Evolutionary conservation across 345 rosid species (phyloP).

Genomic region (Sapria himalayana): DNA sequence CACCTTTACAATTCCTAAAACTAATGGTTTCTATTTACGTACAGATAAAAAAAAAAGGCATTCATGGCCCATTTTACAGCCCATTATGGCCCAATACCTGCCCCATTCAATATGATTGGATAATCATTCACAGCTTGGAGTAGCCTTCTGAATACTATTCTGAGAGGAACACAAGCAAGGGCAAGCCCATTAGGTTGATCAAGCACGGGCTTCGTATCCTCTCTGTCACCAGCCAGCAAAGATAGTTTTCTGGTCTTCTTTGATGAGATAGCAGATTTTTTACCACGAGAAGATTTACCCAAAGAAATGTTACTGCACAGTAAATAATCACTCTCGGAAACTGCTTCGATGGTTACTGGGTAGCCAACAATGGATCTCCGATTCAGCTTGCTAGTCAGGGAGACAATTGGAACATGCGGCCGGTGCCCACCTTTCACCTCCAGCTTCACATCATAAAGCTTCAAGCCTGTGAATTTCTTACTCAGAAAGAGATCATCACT

Average conservation of each 20-base stretch:
- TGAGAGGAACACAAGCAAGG: constrained; percentile 66
- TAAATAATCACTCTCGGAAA: no score
- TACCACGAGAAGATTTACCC: constrained; percentile 6
- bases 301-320: no score
- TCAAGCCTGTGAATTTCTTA: constrained; percentile 27
- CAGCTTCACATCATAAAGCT: constrained; percentile 45
- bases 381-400: constrained; percentile 64
- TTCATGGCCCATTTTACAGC: no score
- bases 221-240: constrained; percentile 33
- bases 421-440: constrained; percentile 51
- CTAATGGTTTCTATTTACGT: no score
- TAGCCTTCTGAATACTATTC: constrained; percentile 84
- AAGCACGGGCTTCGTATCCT: constrained; percentile 15
- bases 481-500: no score
- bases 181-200: constrained; percentile 46
- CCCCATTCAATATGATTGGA: no score
- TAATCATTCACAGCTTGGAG: constrained; percentile 70
- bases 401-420: constrained; percentile 73
- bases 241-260: constrained; percentile 70
- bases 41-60: no score
- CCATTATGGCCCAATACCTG: no score
- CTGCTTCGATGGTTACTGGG: constrained; percentile 48
- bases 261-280: constrained; percentile 26
- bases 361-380: constrained; percentile 79
- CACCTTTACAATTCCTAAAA: no score